Base-by-base conservation (phyloP, 257 asterid species). In the Cynanchum wilfordii region DNA sequence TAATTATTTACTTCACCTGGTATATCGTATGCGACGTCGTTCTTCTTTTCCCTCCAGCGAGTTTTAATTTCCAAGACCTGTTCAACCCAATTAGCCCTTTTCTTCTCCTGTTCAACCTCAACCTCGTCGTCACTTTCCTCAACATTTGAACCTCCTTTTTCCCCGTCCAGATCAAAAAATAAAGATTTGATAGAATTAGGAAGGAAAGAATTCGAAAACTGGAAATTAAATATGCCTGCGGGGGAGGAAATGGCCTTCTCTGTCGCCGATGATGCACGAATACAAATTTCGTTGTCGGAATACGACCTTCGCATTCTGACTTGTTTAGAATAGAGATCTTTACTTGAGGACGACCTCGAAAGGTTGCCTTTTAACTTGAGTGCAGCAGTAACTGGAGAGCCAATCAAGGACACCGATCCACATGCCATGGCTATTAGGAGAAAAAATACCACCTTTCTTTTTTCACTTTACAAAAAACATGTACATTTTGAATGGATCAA, bases 61-160 rank as follows among this genome's bases (percentile, higher is more conserved):
- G 78, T 82, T 71, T 87, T 62, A 44, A 93, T 83, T 69, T 93
- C 89, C 76, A 89, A 44, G 1, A 93, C 83, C 70, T 88, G 85
- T 71, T 85, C 89, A 0, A 93, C 77, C 98, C 98, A 93, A 72
- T 89, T 87, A 40, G 82, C 82, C 25, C 86, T 75, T 44, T 82
- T 82, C 78, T 82, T 74, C 74, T 55, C 82, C 55, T 72, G 71
- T 47, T 66, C 84, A 1, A 65, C 29, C 57, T 69, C 84, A 5
- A 63, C 42, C 47, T 78, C 80, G 9, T 12, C 45, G 38, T 71
- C 79, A 20, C 72, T 72, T 51, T 38, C 79, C 24, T 77, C 86
- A 57, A 65, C 33, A 12, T 66, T 69, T 40, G 73, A 51, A 44
- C 66, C 84, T 68, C 75, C 79, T 33, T 74, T 80, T 33, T 33